Percentiles rank a stretch among this genome's conserved stretches.
Conservation (phyloP, 768 basidiomycete species). For the Lentinula boryana region DNA sequence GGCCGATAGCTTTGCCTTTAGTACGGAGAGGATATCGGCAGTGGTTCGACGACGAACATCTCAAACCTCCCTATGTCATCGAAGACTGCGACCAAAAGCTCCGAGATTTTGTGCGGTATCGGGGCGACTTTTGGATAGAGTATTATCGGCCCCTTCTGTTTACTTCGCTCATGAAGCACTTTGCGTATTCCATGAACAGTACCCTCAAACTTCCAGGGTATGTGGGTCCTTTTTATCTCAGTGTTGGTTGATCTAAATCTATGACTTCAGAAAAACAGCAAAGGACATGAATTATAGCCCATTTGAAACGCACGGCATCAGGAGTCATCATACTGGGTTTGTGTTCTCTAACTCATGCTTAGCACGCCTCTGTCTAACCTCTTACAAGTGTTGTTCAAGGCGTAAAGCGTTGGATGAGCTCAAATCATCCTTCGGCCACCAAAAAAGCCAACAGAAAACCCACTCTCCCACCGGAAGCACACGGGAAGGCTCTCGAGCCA, state of each 20-base stretch:
- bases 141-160: slow-evolving; percentile 84
- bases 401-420: slow-evolving; percentile 71
- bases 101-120: slow-evolving; percentile 48
- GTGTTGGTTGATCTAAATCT: not conserved
- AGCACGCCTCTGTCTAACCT: not conserved
- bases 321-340: slow-evolving; percentile 28
- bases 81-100: slow-evolving; percentile 62
- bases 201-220: slow-evolving; percentile 80
- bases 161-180: slow-evolving; percentile 82
- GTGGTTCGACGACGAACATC: slow-evolving; percentile 76
- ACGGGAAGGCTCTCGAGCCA: slow-evolving; percentile 22
- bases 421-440: slow-evolving; percentile 36
- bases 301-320: slow-evolving; percentile 56
- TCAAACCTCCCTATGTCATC: slow-evolving; percentile 61
- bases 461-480: slow-evolving; percentile 26
- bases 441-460: slow-evolving; percentile 34
- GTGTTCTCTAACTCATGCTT: not conserved
- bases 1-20: slow-evolving; percentile 40
- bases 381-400: slow-evolving; percentile 64
- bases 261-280: slow-evolving; percentile 52
- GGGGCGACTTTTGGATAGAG: slow-evolving; percentile 80
- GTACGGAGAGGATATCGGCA: slow-evolving; percentile 71
- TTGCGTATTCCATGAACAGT: slow-evolving; percentile 90
- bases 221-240: slow-evolving; percentile 14
- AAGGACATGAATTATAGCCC: slow-evolving; percentile 69